Evolutionary conservation across 306 rosid genomes (phyloP).

Genomic region (Rubus parviflorus): DNA sequence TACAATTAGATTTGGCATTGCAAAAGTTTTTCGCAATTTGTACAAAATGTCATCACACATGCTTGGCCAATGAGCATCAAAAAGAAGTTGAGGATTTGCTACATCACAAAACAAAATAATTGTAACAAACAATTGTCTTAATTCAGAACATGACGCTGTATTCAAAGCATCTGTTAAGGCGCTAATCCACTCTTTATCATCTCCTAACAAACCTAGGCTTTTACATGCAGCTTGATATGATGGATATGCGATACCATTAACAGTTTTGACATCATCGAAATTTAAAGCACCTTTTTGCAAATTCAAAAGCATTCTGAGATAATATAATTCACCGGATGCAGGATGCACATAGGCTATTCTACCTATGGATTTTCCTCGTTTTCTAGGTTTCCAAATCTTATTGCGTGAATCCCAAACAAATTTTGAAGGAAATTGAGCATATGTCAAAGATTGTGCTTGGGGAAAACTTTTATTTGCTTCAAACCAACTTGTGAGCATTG

Average conservation of each 20-base stretch:
- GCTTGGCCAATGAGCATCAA: not conserved
- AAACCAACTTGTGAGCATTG: not conserved
- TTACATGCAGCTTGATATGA: not conserved
- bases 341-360: not conserved
- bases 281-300: not conserved
- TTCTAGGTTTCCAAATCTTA: not conserved
- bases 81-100: not conserved
- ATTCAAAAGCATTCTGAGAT: not conserved
- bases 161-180: not conserved
- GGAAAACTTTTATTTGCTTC: not conserved
- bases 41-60: not conserved
- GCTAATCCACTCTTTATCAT: constrained; percentile 5
- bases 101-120: not conserved
- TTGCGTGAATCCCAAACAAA: not conserved
- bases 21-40: not conserved
- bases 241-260: not conserved
- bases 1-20: not conserved
- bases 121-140: not conserved
- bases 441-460: not conserved
- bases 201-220: not conserved
- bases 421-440: not conserved
- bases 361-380: not conserved
- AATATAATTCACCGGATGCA: not conserved
- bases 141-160: not conserved
- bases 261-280: not conserved